A percentile compares a stretch with the other conserved stretches of the same genome.
phyloP scores from a whole-genome alignment of 345 rosid species.

The Linum usitatissimum region DNA sequence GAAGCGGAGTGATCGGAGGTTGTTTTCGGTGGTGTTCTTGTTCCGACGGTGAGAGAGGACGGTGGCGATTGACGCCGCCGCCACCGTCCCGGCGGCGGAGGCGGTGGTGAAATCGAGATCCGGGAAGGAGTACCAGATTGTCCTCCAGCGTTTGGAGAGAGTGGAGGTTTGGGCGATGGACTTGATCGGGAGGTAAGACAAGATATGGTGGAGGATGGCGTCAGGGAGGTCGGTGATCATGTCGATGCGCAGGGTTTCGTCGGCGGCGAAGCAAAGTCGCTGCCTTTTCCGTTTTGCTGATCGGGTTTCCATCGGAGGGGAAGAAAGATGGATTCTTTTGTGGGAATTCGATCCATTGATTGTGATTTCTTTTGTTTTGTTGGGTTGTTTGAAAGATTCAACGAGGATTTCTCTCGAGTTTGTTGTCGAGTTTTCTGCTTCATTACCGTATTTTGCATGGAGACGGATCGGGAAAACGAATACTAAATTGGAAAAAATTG shows the following conservation, averaged over 20 bases:
- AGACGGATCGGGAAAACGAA: no score
- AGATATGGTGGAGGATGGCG: slow-evolving; percentile 51
- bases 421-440: background rate
- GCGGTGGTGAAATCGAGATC: slow-evolving; percentile 73
- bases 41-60: slow-evolving; percentile 32
- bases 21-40: slow-evolving; percentile 14
- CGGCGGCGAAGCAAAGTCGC: slow-evolving; percentile 19
- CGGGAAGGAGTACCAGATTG: slow-evolving; percentile 66
- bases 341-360: background rate
- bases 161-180: slow-evolving; percentile 43
- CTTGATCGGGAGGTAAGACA: slow-evolving; percentile 49
- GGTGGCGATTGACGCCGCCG: no score
- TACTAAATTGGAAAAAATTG: no score
- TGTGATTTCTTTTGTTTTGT: background rate
- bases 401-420: no score
- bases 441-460: no score
- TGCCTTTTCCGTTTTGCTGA: slow-evolving; percentile 44
- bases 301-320: slow-evolving; percentile 50
- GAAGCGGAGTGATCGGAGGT: slow-evolving; percentile 53
- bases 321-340: background rate
- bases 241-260: slow-evolving; percentile 22
- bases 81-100: background rate
- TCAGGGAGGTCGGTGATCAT: slow-evolving; percentile 63
- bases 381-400: background rate
- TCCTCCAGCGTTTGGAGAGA: slow-evolving; percentile 58